Evolutionary conservation across 2,329 filamentous ascomycete genomes (phyloP), one percentile per base, ranked within the genome.

Genomic region (Clonostachys rhizophaga): DNA sequence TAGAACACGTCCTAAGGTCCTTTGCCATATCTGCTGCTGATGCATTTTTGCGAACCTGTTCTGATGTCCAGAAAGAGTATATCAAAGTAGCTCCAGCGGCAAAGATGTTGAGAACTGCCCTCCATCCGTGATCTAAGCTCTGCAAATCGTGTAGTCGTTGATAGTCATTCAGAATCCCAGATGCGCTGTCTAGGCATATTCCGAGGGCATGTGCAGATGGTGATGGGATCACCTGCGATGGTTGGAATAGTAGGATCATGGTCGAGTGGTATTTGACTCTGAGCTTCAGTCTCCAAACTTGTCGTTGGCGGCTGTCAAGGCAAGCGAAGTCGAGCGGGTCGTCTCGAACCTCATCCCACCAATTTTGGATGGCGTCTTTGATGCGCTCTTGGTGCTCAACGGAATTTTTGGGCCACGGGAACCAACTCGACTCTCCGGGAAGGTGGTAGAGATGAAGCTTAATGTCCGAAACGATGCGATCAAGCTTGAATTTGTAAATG

Each of bases 101-200:
- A 43, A 68, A 69, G 7, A 69, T 61, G 7, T 62, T 64, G 36
- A 69, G 66, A 1, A 69, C 64, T 7, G 62, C 63, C 13, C 63
- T 53, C 66, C 66, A 69, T 50, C 53, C 65, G 54, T 52, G 54
- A 34, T 58, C 60, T 13, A 66, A 52, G 10, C 54, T 54, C 6
- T 65, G 59, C 6, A 58, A 42, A 36, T 61, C 55, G 43, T 63
- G 56, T 2, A 68, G 47, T 1, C 50, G 40, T 39, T 66, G 59
- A 35, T 67, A 68, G 3, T 60, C 56, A 6, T 59, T 47, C 2
- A 58, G 39, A 6, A 58, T 52, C 1, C 46, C 41, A 1, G 52
- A 47, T 1, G 62, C 45, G 59, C 57, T 60, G 16, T 60, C 50
- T 43, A 60, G 67, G 45, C 64, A 68, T 3, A 54, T 47, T 6